phyloP scores from a whole-genome alignment of 345 rosid species.

The Salix suchowensis region DNA sequence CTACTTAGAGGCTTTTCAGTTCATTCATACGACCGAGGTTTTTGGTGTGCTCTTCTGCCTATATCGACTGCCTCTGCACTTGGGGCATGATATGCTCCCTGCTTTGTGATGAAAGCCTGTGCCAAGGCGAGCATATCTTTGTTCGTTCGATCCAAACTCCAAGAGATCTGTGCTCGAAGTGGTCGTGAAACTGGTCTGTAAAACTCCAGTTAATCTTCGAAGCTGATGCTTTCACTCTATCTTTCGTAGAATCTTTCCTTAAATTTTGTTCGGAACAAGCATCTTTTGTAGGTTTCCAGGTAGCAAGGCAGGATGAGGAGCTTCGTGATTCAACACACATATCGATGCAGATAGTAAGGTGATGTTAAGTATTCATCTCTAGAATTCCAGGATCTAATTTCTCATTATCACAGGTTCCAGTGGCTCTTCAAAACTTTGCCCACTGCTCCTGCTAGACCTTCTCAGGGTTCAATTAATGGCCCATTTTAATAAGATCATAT shows the following conservation, averaged over 20 bases:
- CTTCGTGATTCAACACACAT: background rate
- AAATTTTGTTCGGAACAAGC: background rate
- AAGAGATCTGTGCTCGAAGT: background rate
- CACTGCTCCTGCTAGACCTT: background rate
- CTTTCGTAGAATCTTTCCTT: background rate
- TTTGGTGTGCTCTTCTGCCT: background rate
- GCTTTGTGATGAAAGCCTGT: background rate
- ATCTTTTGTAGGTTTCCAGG: background rate
- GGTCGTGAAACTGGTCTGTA: background rate
- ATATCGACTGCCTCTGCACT: background rate
- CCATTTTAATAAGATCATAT: background rate
- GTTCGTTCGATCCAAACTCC: background rate
- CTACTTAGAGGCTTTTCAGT: background rate
- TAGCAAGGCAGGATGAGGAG: background rate
- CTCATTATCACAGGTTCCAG: background rate
- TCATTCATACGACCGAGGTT: background rate
- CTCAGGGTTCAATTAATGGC: background rate
- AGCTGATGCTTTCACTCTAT: background rate
- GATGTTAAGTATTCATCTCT: background rate
- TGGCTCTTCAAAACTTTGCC: background rate
- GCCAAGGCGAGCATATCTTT: background rate
- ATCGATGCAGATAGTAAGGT: background rate
- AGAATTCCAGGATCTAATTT: background rate
- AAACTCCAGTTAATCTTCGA: background rate
- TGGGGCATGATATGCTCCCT: background rate